Evolutionary conservation across 768 basidiomycete genomes (phyloP), one percentile per base, ranked within the genome.

Genomic region (Tulasnella sp.): DNA sequence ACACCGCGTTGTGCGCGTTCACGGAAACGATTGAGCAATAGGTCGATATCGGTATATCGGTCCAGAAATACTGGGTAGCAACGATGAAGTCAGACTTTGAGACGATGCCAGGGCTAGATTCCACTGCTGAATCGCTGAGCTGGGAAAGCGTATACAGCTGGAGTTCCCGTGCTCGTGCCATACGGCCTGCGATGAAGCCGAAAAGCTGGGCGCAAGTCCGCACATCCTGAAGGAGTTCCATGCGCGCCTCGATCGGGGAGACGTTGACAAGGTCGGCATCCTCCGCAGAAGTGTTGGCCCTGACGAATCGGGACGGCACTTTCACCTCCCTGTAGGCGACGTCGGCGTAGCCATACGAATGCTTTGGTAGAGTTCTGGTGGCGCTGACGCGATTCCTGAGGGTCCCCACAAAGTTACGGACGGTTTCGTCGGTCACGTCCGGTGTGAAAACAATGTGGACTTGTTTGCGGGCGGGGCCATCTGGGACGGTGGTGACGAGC

Each of bases 121-220:
- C 62, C 5, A 87, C 85, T 36, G 85, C 83, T 42, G 92, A 86
- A 1, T 80, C 78, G 81, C 90, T 88, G 75, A 94, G 86, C 7
- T 87, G 85, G 34, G 85, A 83, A 42, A 92, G 85, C 36, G 87
- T 87, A 71, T 87, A 86, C 36, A 92, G 84, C 82, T 95, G 93
- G 1, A 94, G 85, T 80, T 90, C 87, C 38, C 90, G 89, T 24
- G 90, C 89, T 68, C 95, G 89, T 1, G 90, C 85, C 40, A 88
- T 88, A 82, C 91, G 91, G 19, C 92, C 94, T 19, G 90, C 86
- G 68, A 92, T 88, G 84, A 89, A 94, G 19, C 94, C 95, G 83
- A 93, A 93, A 39, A 90, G 81, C 81, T 95, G 94, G 2, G 90
- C 88, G n/a, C 92, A 83, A 2, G 93, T 92, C 38, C 89, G 90